A percentile compares a stretch with the other conserved stretches of the same genome.
Conservation (phyloP, 768 basidiomycete species). For the Suillus variegatus region DNA sequence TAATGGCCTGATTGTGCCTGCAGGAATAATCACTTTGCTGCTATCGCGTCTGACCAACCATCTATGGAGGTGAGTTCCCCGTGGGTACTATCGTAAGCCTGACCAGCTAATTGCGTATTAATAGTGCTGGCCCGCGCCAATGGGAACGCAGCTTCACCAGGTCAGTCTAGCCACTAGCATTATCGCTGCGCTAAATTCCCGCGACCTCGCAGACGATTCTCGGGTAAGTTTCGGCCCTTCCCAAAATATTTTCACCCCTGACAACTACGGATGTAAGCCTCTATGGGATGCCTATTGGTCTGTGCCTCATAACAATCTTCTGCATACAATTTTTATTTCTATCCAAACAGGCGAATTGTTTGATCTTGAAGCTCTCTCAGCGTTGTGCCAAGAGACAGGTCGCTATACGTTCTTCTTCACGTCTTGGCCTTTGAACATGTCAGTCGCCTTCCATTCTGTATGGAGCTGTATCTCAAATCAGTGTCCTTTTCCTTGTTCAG, state of each 20-base stretch:
- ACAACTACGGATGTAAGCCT: conserved; percentile 37
- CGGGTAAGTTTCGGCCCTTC: conserved; percentile 41
- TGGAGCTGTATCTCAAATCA: background rate
- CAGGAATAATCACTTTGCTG: conserved; percentile 76
- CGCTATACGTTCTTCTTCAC: conserved; percentile 77
- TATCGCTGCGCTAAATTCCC: conserved; percentile 5
- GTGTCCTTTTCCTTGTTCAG: conserved; percentile 21
- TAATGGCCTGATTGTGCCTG: background rate
- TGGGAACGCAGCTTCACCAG: conserved; percentile 56
- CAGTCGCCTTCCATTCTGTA: conserved; percentile 25
- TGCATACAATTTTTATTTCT: background rate
- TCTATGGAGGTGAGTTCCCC: conserved; percentile 53
- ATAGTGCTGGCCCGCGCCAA: conserved; percentile 56
- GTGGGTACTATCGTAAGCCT: conserved; percentile 6
- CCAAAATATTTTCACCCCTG: background rate
- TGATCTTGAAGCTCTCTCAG: conserved; percentile 64
- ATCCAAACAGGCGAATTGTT: conserved; percentile 60
- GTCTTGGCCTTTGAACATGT: conserved; percentile 77
- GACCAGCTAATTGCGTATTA: conserved; percentile 7
- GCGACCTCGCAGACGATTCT: conserved; percentile 49
- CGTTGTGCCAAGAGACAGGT: conserved; percentile 54
- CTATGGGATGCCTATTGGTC: conserved; percentile 77
- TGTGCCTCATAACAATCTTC: conserved; percentile 12
- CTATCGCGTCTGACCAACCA: conserved; percentile 68
- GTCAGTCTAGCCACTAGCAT: conserved; percentile 32